Percentiles rank a stretch among this genome's conserved stretches.
These are phyloP conservation scores for Thecaphora frezii DNA, from an alignment of 1,284 basidiomycete species.

Conservation along the genomic window DNA sequence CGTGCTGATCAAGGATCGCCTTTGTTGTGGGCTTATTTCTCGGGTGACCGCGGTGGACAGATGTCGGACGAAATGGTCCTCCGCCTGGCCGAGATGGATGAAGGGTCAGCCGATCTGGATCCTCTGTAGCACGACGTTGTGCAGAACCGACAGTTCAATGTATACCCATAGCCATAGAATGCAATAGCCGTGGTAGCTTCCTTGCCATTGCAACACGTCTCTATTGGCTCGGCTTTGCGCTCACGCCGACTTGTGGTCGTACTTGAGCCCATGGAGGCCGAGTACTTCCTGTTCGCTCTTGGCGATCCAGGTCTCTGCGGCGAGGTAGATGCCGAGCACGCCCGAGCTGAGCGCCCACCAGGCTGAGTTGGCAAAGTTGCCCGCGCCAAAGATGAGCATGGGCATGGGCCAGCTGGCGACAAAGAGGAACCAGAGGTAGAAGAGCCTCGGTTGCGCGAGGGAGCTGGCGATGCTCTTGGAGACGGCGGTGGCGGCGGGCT, in stretches of 20 bases:
- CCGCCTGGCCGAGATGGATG: slow-evolving; percentile 17
- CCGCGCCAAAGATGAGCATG: slow-evolving; percentile 54
- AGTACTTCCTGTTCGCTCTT: slow-evolving; percentile 41
- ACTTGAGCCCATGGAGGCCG: slow-evolving; percentile 48
- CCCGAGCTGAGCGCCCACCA: slow-evolving; percentile 52
- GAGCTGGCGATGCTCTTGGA: slow-evolving; percentile 16
- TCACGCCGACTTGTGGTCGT: slow-evolving; percentile 54
- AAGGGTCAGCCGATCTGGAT: no score
- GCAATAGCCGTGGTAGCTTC: background rate
- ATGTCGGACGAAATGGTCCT: slow-evolving; percentile 28
- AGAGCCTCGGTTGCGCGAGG: slow-evolving; percentile 35
- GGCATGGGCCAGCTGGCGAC: slow-evolving; percentile 44
- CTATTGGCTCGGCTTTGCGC: background rate
- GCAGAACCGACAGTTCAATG: no score
- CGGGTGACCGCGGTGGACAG: no score
- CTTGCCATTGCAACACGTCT: no score
- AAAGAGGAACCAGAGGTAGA: slow-evolving; percentile 51
- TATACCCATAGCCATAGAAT: background rate
- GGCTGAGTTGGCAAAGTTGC: slow-evolving; percentile 52
- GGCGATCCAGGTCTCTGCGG: slow-evolving; percentile 44
- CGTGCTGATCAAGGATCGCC: slow-evolving; percentile 24
- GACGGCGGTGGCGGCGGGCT: slow-evolving; percentile 11
- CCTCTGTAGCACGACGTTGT: no score
- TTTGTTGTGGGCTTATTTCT: no score
- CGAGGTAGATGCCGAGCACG: slow-evolving; percentile 29